A percentile compares a stretch with the other conserved stretches of the same genome.
These are phyloP conservation scores for Marasmius sp. DNA, from an alignment of 1,284 basidiomycete genomes.

Conservation along the genomic window DNA sequence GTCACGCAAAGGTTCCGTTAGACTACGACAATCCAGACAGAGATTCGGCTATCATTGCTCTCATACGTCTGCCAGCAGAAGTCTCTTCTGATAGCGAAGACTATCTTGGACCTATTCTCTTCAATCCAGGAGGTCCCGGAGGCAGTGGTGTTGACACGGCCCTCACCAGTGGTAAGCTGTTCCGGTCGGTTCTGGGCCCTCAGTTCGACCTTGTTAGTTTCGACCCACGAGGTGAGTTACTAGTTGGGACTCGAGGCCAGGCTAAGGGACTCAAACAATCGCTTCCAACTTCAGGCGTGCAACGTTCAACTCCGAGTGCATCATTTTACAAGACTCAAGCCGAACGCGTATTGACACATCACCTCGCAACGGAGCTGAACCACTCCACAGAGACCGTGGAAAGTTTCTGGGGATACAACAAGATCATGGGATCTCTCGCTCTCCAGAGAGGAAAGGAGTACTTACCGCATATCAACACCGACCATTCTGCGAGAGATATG, in stretches of 20 bases:
- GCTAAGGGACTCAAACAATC: too few species aligned
- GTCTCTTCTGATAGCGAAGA: constrained; percentile 22
- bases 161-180: constrained; percentile 21
- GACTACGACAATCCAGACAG: constrained; percentile 32
- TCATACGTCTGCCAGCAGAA: constrained; percentile 30
- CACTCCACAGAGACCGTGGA: constrained; percentile 23
- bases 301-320: constrained; percentile 31
- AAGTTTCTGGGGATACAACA: constrained; percentile 28
- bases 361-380: constrained; percentile 14
- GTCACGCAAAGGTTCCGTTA: constrained; percentile 32
- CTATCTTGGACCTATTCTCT: constrained; percentile 45
- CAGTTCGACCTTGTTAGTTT: constrained; percentile 51
- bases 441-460: constrained; percentile 29
- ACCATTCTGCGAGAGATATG: constrained; percentile 50
- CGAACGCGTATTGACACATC: neutral
- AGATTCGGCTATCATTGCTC: constrained; percentile 33
- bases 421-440: constrained; percentile 28
- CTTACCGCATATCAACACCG: constrained; percentile 39
- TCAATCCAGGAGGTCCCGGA: constrained; percentile 56
- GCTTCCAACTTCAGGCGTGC: constrained; percentile 23
- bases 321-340: constrained; percentile 28
- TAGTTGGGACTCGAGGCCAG: too few species aligned
- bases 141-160: constrained; percentile 41
- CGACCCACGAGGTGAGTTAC: constrained; percentile 39
- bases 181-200: constrained; percentile 40